A percentile compares a stretch with the other conserved stretches of the same genome.
These are phyloP conservation scores for Nematocida displodere DNA, from an alignment of 371 early-diverging fungal species.

Conservation along the genomic window DNA sequence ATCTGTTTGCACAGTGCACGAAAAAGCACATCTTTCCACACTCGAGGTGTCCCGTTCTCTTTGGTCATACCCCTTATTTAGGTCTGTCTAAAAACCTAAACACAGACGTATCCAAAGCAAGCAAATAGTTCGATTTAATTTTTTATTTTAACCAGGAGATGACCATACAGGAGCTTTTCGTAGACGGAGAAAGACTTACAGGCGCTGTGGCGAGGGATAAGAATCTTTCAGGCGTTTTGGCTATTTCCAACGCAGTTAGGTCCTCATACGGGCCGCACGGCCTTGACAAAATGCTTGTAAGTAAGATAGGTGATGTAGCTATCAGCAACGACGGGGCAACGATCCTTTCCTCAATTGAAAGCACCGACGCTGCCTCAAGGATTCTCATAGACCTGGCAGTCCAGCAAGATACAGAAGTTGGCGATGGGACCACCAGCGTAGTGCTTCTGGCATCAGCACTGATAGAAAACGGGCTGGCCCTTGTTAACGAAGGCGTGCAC, in stretches of 20 bases:
- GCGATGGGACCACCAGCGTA: constrained; percentile 99
- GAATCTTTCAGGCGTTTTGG: constrained; percentile 68
- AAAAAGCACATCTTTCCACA: constrained; percentile 3
- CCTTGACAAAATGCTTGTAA: constrained; percentile 99
- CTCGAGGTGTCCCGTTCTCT: neutral
- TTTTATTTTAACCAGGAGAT: constrained; percentile 49
- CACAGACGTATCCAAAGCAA: neutral
- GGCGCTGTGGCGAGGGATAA: constrained; percentile 45
- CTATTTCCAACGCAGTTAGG: constrained; percentile 93
- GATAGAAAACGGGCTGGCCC: constrained; percentile 84
- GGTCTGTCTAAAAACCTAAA: neutral
- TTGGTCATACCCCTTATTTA: constrained; percentile 25
- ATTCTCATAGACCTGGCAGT: constrained; percentile 94
- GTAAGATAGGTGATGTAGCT: constrained; percentile 95
- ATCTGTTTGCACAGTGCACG: neutral
- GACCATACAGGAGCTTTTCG: constrained; percentile 48
- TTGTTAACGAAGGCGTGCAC: constrained; percentile 92
- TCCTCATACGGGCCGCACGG: constrained; percentile 97
- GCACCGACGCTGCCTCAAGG: constrained; percentile 91
- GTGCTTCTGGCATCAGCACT: constrained; percentile 95
- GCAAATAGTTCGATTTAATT: constrained; percentile 6
- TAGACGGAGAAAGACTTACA: constrained; percentile 46
- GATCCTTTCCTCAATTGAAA: constrained; percentile 86
- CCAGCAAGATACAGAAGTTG: constrained; percentile 97
- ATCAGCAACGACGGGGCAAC: constrained; percentile 99